phyloP scores from a whole-genome alignment of 441 rosid genomes.

The Mallotus repandus region DNA sequence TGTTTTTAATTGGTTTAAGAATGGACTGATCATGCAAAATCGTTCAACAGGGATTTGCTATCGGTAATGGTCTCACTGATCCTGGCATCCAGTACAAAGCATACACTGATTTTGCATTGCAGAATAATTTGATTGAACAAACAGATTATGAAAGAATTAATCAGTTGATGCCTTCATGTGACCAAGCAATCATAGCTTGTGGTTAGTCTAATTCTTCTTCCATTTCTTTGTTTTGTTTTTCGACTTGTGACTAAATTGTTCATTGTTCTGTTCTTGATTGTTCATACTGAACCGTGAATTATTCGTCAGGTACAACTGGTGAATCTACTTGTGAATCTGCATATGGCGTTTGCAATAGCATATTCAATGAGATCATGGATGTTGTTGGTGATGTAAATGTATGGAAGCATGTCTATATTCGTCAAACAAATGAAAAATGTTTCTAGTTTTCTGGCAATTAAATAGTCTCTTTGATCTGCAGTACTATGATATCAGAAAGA shows the following conservation, averaged over 20 bases:
- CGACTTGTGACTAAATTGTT: neutral
- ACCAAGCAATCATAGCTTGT: slow-evolving; percentile 37
- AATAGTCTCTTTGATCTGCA: slow-evolving; percentile 27
- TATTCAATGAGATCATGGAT: slow-evolving; percentile 39
- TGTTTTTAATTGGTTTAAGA: neutral
- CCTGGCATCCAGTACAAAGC: slow-evolving; percentile 71
- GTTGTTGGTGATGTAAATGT: slow-evolving; percentile 46
- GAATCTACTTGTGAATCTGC: slow-evolving; percentile 44
- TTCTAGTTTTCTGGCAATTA: neutral
- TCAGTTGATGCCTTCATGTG: slow-evolving; percentile 40
- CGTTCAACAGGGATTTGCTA: slow-evolving; percentile 72
- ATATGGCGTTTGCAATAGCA: slow-evolving; percentile 44
- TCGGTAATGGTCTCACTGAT: slow-evolving; percentile 76
- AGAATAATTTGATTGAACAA: slow-evolving; percentile 47
- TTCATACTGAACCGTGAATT: neutral
- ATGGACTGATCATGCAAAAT: neutral
- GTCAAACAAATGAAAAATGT: neutral
- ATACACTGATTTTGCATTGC: slow-evolving; percentile 68
- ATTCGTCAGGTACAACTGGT: slow-evolving; percentile 41
- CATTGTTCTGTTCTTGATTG: neutral
- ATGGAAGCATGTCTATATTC: slow-evolving; percentile 27
- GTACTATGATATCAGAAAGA: slow-evolving; percentile 79
- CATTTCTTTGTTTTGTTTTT: neutral
- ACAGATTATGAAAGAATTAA: slow-evolving; percentile 46
- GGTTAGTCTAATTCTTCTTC: slow-evolving; percentile 27